Conservation (phyloP, 176 grass and related monocot species). For the Carex kokanica region DNA sequence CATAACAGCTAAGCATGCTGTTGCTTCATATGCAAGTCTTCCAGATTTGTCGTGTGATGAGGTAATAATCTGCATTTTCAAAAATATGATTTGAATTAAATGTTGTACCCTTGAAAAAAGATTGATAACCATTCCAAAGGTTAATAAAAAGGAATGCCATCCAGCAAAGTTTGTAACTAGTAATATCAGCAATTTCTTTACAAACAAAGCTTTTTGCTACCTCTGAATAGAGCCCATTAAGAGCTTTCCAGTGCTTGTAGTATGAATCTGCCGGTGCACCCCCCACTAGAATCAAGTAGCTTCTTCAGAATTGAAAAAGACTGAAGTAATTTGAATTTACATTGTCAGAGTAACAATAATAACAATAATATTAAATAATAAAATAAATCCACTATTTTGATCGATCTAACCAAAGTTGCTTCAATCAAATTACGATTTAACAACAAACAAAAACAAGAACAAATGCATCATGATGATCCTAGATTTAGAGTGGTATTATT, state of each 20-base stretch:
- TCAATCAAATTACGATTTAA: constrained; percentile 2
- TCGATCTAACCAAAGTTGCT: constrained; percentile 9
- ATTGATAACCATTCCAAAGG: constrained; percentile 19
- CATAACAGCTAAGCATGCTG: constrained; percentile 82
- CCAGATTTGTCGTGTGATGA: constrained; percentile 75
- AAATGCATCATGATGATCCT: constrained; percentile 13
- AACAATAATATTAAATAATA: constrained; percentile 22
- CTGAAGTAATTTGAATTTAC: constrained; percentile 41
- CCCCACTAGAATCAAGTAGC: constrained; percentile 57
- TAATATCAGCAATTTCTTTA: constrained; percentile 3
- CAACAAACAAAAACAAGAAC: constrained; percentile 19
- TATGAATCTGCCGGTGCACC: constrained; percentile 44
- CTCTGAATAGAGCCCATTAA: constrained; percentile 85
- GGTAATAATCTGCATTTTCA: constrained; percentile 53
- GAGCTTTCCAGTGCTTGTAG: constrained; percentile 48
- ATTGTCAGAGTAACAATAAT: constrained; percentile 17
- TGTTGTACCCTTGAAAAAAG: not conserved
- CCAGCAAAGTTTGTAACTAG: not conserved
- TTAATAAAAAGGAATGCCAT: constrained; percentile 7
- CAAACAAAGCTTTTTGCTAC: constrained; percentile 23
- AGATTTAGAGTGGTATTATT: not conserved
- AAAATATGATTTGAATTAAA: not conserved
- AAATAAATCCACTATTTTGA: not conserved
- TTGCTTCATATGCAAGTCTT: constrained; percentile 69
- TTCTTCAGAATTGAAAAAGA: constrained; percentile 67